Conservation (phyloP, 1,139 yeast species). For the Candida freyschussii region DNA sequence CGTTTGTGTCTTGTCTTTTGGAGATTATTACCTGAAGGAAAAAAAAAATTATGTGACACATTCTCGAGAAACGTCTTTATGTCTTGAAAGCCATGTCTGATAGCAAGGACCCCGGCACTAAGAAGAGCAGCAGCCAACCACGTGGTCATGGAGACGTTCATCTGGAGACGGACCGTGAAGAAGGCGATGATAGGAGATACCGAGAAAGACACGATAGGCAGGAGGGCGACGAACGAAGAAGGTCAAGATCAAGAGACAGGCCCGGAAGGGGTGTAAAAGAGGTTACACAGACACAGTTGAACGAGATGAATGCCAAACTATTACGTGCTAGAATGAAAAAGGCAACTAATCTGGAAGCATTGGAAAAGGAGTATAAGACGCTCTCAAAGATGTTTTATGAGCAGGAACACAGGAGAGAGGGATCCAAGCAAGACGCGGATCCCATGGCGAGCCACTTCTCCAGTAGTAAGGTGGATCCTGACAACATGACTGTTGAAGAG, state of each 20-base stretch:
- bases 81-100: too few relatives aligned
- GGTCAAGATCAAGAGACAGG: not conserved
- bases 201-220: not conserved
- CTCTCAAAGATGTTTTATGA: slow-evolving; percentile 12
- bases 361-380: slow-evolving; percentile 29
- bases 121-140: too few relatives aligned
- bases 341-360: slow-evolving; percentile 19
- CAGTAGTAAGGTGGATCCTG: not conserved
- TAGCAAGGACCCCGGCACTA: too few relatives aligned
- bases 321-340: slow-evolving; percentile 33
- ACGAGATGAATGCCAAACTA: slow-evolving; percentile 32
- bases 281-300: slow-evolving; percentile 23
- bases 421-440: too few relatives aligned
- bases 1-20: slow-evolving; percentile 1
- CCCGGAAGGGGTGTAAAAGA: too few relatives aligned
- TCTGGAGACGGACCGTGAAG: too few relatives aligned
- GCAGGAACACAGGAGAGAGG: slow-evolving; percentile 2
- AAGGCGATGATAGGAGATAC: slow-evolving; percentile 5
- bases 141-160: too few relatives aligned
- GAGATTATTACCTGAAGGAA: slow-evolving; percentile 5
- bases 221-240: slow-evolving; percentile 3
- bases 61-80: too few relatives aligned
- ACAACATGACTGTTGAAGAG: slow-evolving; percentile 33
- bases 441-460: too few relatives aligned
- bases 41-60: too few relatives aligned